Base-by-base conservation (phyloP, 257 asterid genomes). In the Agastache rugosa region DNA sequence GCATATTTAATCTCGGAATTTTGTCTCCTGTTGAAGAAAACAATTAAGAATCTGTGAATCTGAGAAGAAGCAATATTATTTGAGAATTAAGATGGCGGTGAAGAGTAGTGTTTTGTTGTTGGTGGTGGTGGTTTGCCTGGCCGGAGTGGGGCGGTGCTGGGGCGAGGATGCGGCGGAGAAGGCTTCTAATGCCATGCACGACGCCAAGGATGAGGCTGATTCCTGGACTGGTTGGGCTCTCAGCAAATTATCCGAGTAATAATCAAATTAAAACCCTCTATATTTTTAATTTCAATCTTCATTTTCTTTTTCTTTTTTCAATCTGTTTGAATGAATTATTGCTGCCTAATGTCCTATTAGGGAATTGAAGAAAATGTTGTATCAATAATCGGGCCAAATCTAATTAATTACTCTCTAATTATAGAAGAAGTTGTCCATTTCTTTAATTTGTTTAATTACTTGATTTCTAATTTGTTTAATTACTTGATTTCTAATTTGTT, bases 221-320 rank as follows among this genome's bases (percentile, higher is more conserved):
- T 72, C 85, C 48, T 83, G 85, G 91, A 35, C 89, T 19, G 84
- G 64, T 63, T 82, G 87, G 94, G 87, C 88, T 63, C 3, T 71
- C 12, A 62, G 37, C 80, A 84, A 81, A 58, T 76, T 85, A 20
- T 69, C 88, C 1, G 83, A 78, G 96, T 88, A 82, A 31, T 31
- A 4, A 79, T 39, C 44, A 14, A 3, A 50, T 44, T 4, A 5
- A 23, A 5, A 47, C 53, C 47, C 29, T 48, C 39, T 16, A 1
- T n/a, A n/a, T 19, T 1, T 50, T 6, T 48, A 7, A 16, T 11
- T 34, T 41, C 7, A 5, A 4, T 27, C 3, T 29, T 47, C 14
- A 11, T 64, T 37, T n/a, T 3, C 7, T 45, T 16, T 15, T 3
- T 1, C 2, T 4, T 47, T 11, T 11, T 1, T 45, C 6, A 5